These are phyloP conservation scores for Epichloe typhina DNA, from an alignment of 2,329 filamentous ascomycete genomes.

Conservation along the genomic window DNA sequence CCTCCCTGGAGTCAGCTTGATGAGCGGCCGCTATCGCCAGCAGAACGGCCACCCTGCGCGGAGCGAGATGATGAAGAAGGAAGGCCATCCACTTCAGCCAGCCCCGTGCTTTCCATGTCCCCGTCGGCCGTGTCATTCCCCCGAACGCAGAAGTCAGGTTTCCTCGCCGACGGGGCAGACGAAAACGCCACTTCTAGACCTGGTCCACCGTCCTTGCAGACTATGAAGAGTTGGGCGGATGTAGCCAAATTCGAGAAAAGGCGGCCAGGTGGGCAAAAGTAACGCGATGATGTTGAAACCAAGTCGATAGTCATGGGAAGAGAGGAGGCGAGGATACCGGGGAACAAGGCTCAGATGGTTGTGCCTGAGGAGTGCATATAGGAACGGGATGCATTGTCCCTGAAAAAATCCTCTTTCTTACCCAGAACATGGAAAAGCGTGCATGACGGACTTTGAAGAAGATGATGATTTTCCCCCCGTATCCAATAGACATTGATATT, in stretches of 20 bases:
- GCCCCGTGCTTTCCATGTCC: slow-evolving; percentile 14
- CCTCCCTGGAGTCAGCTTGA: slow-evolving; percentile 15
- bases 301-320: not conserved
- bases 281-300: not conserved
- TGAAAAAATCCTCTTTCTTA: too few relatives aligned
- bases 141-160: slow-evolving; percentile 8
- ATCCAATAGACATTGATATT: too few relatives aligned
- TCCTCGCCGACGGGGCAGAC: slow-evolving; percentile 5
- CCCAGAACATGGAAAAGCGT: too few relatives aligned
- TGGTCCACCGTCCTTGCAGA: slow-evolving; percentile 19
- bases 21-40: slow-evolving; percentile 1
- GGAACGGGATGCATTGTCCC: too few relatives aligned
- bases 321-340: not conserved
- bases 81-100: slow-evolving; percentile 9
- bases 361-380: too few relatives aligned
- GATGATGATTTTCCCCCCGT: too few relatives aligned
- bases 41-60: not conserved
- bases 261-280: not conserved
- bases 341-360: not conserved
- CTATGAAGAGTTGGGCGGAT: slow-evolving; percentile 28
- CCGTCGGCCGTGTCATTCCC: slow-evolving; percentile 22
- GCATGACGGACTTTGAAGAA: too few relatives aligned
- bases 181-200: slow-evolving; percentile 10
- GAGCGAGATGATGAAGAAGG: not conserved
- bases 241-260: slow-evolving; percentile 19